Base-by-base conservation (phyloP, 441 rosid genomes). In the Erysimum cheiri region DNA sequence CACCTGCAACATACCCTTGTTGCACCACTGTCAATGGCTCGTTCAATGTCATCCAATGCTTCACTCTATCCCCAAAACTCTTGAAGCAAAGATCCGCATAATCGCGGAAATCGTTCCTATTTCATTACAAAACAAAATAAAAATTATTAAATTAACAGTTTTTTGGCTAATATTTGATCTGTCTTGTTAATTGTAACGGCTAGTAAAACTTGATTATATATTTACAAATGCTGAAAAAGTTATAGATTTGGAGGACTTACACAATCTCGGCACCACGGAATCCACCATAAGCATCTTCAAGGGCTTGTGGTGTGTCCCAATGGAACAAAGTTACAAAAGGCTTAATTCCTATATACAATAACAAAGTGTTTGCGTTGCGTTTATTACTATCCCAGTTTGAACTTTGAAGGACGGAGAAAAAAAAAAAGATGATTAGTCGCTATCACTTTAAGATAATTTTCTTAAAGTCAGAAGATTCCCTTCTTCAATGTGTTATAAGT, bases 21-120 rank as follows among this genome's bases (percentile, higher is more conserved):
- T 1, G 3, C 10, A 77, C 67, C 40, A 69, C 88, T 14, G 43
- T 69, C 64, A 36, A 74, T 2, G 96, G 97, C 71, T 92, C 97
- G 15, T 88, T 92, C 41, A 90, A 17, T 32, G 92, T 90, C 31
- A 85, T 82, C 98, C 98, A 92, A 33, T 87, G 77, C 67, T 86
- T 87, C 5, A 88, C 96, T 50, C 97, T 67, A 28, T 92, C 92
- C 8, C 97, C 98, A 70, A 84, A 87, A 47, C 56, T 80, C 52
- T 80, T 69, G 70, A 88, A 88, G 69, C 93, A 92, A 7, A 85
- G 37, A n/a, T 83, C 89, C 4, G 78, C 85, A 48, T 79, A 90
- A 32, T 85, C 85, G 3, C 60, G 48, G 32, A 81, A 92, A 70
- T 82, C 85, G 10, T 81, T 64, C 64, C 89, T 87, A 31, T 29